These are phyloP conservation scores for Picea glauca DNA, from an alignment of 75 land plant genomes.

Conservation along the genomic window DNA sequence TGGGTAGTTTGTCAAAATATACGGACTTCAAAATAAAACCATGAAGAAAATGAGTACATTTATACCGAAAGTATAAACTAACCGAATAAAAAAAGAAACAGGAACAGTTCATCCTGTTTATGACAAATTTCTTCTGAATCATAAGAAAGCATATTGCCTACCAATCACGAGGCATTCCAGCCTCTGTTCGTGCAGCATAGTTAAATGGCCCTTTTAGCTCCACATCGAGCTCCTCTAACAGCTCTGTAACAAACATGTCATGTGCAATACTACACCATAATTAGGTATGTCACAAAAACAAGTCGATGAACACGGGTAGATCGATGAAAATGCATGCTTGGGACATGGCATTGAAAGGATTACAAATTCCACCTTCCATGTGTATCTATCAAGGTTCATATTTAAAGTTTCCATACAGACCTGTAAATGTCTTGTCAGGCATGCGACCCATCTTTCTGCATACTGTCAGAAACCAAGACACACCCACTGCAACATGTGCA, in stretches of 20 bases:
- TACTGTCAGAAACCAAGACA: conserved; percentile 73
- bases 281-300: neutral
- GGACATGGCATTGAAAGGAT: neutral
- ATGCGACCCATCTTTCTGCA: conserved; percentile 63
- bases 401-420: conserved; percentile 19
- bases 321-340: neutral
- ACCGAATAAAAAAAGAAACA: neutral
- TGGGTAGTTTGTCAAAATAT: neutral
- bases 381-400: neutral
- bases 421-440: conserved; percentile 74
- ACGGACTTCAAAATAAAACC: neutral
- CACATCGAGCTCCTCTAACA: conserved; percentile 62
- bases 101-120: neutral
- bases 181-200: conserved; percentile 67
- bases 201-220: conserved; percentile 95
- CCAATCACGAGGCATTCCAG: conserved; percentile 86
- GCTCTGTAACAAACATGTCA: conserved; percentile 24
- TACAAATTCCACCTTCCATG: neutral
- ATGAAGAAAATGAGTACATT: neutral
- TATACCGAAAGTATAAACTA: neutral
- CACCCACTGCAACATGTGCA: conserved; percentile 96
- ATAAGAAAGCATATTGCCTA: conserved; percentile 13
- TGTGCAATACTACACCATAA: neutral
- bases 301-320: neutral
- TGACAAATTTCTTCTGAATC: neutral